Evolutionary conservation across 208 protist species (phyloP).

Genomic region (Acanthamoeba royreba): DNA sequence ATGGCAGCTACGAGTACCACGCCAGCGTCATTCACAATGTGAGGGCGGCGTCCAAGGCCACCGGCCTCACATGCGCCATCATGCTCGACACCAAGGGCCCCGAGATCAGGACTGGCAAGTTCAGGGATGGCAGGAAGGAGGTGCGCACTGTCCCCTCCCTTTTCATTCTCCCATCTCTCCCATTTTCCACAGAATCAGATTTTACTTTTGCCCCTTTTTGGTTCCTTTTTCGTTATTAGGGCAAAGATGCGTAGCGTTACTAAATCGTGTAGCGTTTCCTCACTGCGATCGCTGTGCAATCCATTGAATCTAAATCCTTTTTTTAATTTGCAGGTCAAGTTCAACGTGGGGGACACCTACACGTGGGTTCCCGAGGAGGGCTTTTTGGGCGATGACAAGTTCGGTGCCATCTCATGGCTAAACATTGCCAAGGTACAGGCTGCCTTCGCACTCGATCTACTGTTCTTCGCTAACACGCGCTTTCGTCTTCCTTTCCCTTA

Average conservation of each 20-base stretch:
- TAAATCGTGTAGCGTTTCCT: no score
- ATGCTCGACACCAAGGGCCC: conserved; percentile 95
- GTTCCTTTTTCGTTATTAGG: no score
- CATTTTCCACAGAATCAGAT: no score
- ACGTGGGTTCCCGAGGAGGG: background rate
- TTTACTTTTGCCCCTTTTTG: no score
- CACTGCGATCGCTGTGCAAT: no score
- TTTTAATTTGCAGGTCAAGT: background rate
- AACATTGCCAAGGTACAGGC: background rate
- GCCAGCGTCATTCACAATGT: conserved; percentile 91
- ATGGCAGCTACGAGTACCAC: conserved; percentile 95
- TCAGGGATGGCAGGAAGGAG: conserved; percentile 50
- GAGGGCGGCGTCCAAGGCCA: conserved; percentile 78
- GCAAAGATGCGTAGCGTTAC: no score
- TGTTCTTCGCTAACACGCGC: background rate
- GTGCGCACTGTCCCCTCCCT: no score
- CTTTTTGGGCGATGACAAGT: conserved; percentile 14
- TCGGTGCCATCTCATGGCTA: background rate
- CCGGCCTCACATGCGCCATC: conserved; percentile 88
- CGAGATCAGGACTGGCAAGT: conserved; percentile 92
- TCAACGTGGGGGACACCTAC: background rate
- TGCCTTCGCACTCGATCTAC: background rate
- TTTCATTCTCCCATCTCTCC: no score
- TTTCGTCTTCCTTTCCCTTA: conserved; percentile 37
- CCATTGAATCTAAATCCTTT: no score